Base-by-base conservation (phyloP, 2,329 filamentous ascomycete species). In the Aspergillus ruber region DNA sequence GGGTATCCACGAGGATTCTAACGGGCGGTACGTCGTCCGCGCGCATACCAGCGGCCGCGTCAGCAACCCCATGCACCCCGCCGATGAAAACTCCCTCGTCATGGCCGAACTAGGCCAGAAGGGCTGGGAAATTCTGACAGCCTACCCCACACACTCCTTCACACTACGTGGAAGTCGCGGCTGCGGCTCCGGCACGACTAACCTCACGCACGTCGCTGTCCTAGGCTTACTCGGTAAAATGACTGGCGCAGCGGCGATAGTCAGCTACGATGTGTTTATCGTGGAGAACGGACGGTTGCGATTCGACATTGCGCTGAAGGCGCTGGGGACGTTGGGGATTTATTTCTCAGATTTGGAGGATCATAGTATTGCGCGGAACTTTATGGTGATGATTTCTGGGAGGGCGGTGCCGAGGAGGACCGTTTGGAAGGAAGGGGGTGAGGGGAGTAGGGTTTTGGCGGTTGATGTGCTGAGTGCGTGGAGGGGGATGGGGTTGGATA, bases 151-250 rank as follows among this genome's bases (percentile, higher is more conserved):
- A 2, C 74, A 75, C 1, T 66, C 73, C 0, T 83, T 91, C 53
- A 59, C 49, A 3, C 41, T 69, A 23, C 57, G 48, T 13, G 50
- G 50, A 13, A 66, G 61, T 3, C 57, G 64, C 17, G 61, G 62
- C 15, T 59, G 62, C 1, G 56, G 58, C 7, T 44, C 53, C 1
- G 57, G 65, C 0, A 71, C 84, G 0, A 70, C 70, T 23, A 52
- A 23, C 3, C 43, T 51, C 4, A 66, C 61, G 4, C 54, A 67
- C 39, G 74, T 90, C 1, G 83, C 88, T 0, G 83, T 85, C 15
- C 67, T 97, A 1, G 91, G 91, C 0, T 73, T 97, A 2, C 55
- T 95, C 3, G 86, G 80, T 2, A 95, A 96, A 67, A 95, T 97
- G 87, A 89, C 89, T 0, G 91, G 90, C 0, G 82, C 85, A 1